These are phyloP conservation scores for Paramecium tetraurelia DNA, from an alignment of 73 alveolate genomes.

Conservation along the genomic window DNA sequence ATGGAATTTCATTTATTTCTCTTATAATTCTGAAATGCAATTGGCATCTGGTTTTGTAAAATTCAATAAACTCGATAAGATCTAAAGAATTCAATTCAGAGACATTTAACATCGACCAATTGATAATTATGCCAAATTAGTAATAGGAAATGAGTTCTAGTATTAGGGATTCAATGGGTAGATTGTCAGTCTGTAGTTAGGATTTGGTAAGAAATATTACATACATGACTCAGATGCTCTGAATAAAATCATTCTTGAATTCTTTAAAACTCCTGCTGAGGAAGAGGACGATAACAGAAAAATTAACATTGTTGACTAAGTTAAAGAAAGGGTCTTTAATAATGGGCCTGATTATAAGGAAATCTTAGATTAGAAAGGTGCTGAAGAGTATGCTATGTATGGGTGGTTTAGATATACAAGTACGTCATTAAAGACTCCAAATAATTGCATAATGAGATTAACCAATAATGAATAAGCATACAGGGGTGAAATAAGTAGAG, in stretches of 20 bases:
- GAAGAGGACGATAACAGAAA: background rate
- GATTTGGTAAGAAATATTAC: background rate
- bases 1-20: constrained; percentile 32
- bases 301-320: background rate
- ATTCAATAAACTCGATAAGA: background rate
- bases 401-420: constrained; percentile 43
- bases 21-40: background rate
- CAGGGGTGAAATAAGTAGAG: background rate
- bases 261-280: background rate
- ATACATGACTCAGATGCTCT: background rate
- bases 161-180: constrained; percentile 24
- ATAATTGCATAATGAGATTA: background rate
- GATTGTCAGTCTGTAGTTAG: background rate
- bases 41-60: constrained; percentile 28
- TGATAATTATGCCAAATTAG: background rate
- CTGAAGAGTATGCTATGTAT: background rate
- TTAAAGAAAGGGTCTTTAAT: background rate
- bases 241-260: background rate
- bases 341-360: background rate
- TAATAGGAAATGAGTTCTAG: background rate
- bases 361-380: background rate
- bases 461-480: constrained; percentile 14
- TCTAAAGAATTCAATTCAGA: background rate
- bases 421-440: background rate
- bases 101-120: background rate